These are phyloP conservation scores for Echinosophora koreensis DNA, from an alignment of 306 rosid genomes.

Conservation along the genomic window DNA sequence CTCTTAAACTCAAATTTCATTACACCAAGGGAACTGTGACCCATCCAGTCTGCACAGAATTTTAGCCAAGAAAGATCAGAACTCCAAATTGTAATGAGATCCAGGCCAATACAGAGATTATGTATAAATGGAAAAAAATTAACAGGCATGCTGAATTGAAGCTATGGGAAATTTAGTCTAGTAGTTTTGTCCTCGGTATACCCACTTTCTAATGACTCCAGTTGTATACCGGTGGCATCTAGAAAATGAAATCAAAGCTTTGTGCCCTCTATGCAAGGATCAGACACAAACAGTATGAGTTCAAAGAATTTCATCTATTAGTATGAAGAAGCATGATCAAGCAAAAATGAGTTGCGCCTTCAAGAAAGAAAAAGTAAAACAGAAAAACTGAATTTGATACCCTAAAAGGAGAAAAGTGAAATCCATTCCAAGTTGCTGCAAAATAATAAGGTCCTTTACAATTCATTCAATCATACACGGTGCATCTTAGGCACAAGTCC, in stretches of 20 bases:
- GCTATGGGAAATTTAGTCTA: background rate
- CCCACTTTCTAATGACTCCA: background rate
- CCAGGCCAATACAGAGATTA: background rate
- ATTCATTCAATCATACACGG: conserved; percentile 1
- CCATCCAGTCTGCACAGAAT: background rate
- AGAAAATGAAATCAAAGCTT: conserved; percentile 11
- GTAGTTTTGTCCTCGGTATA: background rate
- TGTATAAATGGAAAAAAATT: background rate
- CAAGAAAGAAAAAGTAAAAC: background rate
- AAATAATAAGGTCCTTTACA: conserved; percentile 18
- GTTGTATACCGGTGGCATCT: background rate
- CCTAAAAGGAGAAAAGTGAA: conserved; percentile 8
- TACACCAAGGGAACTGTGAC: background rate
- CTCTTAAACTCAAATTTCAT: background rate
- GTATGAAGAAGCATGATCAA: conserved; percentile 14
- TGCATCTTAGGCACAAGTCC: conserved; percentile 26
- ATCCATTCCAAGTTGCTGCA: background rate
- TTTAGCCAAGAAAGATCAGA: background rate
- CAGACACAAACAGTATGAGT: background rate
- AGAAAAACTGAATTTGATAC: background rate
- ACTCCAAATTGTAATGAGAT: background rate
- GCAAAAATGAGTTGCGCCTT: conserved; percentile 6
- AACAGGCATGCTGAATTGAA: background rate
- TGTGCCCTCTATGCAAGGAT: background rate
- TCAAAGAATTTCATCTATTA: background rate